A percentile compares a stretch with the other conserved stretches of the same genome.
phyloP scores from a whole-genome alignment of 1,284 basidiomycete species.

The Cutaneotrichosporon cutaneum region DNA sequence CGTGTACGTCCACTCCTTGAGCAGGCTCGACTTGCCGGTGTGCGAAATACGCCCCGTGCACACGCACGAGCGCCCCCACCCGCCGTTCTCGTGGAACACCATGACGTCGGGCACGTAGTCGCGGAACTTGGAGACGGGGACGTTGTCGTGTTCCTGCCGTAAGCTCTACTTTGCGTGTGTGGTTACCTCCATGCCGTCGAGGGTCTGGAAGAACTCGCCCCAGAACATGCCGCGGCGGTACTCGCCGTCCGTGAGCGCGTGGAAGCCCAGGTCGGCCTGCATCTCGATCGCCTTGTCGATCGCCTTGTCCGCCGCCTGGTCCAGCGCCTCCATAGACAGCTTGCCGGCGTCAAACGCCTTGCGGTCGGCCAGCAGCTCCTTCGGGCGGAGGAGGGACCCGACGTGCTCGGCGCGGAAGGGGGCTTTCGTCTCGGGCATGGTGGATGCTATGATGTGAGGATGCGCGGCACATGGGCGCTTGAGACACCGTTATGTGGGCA shows the following conservation, averaged over 20 bases:
- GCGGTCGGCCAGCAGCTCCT: constrained; percentile 39
- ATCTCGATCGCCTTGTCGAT: constrained; percentile 49
- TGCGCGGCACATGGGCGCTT: not conserved
- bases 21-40: constrained; percentile 39
- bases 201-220: constrained; percentile 63
- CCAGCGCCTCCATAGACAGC: constrained; percentile 37
- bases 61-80: constrained; percentile 31
- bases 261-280: constrained; percentile 43
- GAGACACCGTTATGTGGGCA: not conserved
- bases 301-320: constrained; percentile 46
- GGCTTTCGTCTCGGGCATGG: constrained; percentile 18
- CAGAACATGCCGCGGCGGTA: constrained; percentile 44
- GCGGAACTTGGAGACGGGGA: constrained; percentile 34
- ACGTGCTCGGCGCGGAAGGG: constrained; percentile 52
- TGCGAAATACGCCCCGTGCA: constrained; percentile 42
- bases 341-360: constrained; percentile 38
- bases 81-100: constrained; percentile 32
- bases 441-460: not conserved
- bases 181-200: constrained; percentile 59
- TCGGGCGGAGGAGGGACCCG: constrained; percentile 47
- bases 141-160: constrained; percentile 57
- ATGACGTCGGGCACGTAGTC: constrained; percentile 33
- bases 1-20: constrained; percentile 49
- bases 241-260: constrained; percentile 53
- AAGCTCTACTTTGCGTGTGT: constrained; percentile 34